Conservation (phyloP, 768 basidiomycete species). For the Termitomyces sp. region DNA sequence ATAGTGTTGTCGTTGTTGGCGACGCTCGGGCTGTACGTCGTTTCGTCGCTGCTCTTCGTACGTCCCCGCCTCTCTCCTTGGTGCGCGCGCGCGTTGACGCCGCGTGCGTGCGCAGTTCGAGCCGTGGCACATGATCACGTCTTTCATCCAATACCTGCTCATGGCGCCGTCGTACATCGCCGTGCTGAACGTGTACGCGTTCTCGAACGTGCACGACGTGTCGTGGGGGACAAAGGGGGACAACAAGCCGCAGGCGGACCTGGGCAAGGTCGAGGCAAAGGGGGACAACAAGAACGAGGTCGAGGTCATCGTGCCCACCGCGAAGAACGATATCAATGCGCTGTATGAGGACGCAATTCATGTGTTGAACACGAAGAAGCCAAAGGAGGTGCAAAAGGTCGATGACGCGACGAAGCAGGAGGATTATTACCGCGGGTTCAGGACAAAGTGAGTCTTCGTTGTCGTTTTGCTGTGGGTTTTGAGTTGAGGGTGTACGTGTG, state of each 20-base stretch:
- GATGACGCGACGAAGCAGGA: slow-evolving; percentile 66
- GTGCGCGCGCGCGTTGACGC: background rate
- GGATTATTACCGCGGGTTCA: slow-evolving; percentile 84
- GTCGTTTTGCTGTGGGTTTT: background rate
- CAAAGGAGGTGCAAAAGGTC: slow-evolving; percentile 59
- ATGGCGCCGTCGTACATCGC: slow-evolving; percentile 93
- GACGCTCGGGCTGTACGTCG: slow-evolving; percentile 84
- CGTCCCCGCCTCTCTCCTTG: slow-evolving; percentile 20
- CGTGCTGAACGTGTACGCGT: slow-evolving; percentile 89
- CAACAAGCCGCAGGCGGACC: slow-evolving; percentile 78
- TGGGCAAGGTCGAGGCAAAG: slow-evolving; percentile 48
- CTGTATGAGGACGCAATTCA: slow-evolving; percentile 90
- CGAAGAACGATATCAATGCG: slow-evolving; percentile 84
- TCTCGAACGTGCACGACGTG: slow-evolving; percentile 86
- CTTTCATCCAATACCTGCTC: slow-evolving; percentile 87
- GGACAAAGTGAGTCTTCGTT: slow-evolving; percentile 67
- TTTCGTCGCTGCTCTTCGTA: slow-evolving; percentile 82
- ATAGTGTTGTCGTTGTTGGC: slow-evolving; percentile 83
- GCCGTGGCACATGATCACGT: slow-evolving; percentile 98
- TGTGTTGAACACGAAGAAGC: slow-evolving; percentile 72
- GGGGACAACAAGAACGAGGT: slow-evolving; percentile 65
- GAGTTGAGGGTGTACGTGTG: slow-evolving; percentile 28
- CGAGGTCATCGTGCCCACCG: slow-evolving; percentile 80
- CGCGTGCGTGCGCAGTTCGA: slow-evolving; percentile 55
- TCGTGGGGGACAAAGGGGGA: slow-evolving; percentile 97